Conservation (phyloP, 225 moss, liverwort and hornwort species). For the Bryoerythrophyllum caledonicum region DNA sequence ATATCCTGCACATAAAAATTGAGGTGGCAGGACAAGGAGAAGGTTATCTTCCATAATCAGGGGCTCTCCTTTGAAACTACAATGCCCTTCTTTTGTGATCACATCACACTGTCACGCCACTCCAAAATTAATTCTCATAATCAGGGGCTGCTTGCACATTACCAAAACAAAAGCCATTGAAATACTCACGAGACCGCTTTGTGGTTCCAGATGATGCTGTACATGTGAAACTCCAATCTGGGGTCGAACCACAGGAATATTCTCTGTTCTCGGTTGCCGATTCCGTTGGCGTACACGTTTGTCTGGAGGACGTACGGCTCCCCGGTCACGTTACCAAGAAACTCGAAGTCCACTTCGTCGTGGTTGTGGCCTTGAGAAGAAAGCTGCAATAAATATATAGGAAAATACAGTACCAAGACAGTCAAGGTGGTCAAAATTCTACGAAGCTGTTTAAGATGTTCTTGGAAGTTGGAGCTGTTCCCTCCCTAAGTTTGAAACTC, state of each 20-base stretch:
- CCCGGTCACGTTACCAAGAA: constrained; percentile 54
- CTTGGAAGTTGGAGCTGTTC: constrained; percentile 44
- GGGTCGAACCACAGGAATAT: constrained; percentile 74
- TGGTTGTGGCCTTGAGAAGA: constrained; percentile 47
- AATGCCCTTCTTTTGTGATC: too few relatives aligned
- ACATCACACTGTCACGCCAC: too few relatives aligned
- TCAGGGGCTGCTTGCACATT: too few relatives aligned
- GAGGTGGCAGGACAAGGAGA: too few relatives aligned
- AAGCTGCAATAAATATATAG: constrained; percentile 26
- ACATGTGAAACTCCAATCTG: constrained; percentile 45
- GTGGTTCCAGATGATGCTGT: constrained; percentile 68
- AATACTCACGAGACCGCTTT: constrained; percentile 46
- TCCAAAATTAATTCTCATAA: too few relatives aligned
- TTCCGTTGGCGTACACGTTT: constrained; percentile 45
- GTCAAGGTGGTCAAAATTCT: neutral
- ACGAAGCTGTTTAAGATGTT: constrained; percentile 35
- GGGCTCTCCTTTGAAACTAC: too few relatives aligned
- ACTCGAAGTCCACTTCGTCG: constrained; percentile 59
- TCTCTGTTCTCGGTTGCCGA: constrained; percentile 58
- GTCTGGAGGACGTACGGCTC: constrained; percentile 59
- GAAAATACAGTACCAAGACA: constrained; percentile 28
- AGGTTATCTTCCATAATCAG: too few relatives aligned
- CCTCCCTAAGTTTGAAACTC: constrained; percentile 11
- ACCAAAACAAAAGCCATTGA: neutral
- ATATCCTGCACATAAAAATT: constrained; percentile 47